Conservation (phyloP, 192 early-diverging fungal genomes). For the Linnemannia schmuckeri region DNA sequence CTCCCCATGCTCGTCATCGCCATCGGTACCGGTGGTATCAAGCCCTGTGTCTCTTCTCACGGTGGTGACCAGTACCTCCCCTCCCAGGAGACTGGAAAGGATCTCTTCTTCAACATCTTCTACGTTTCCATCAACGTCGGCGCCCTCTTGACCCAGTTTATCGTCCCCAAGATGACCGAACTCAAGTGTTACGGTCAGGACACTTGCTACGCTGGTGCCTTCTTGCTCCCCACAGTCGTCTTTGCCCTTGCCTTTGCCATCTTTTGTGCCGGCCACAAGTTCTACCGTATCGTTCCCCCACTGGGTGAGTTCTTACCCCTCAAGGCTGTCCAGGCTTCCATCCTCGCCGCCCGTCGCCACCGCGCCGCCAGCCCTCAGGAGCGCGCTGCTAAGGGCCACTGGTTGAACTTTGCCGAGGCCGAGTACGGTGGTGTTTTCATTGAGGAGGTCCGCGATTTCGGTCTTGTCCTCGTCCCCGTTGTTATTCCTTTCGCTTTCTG, state of each 20-base stretch:
- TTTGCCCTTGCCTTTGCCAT: slow-evolving; percentile 58
- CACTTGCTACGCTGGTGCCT: slow-evolving; percentile 63
- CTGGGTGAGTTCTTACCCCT: slow-evolving; percentile 66
- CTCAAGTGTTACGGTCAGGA: slow-evolving; percentile 50
- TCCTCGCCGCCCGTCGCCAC: slow-evolving; percentile 25
- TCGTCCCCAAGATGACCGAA: slow-evolving; percentile 60
- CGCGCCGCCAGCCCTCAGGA: slow-evolving; percentile 34
- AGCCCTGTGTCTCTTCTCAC: slow-evolving; percentile 61
- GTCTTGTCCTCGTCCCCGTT: slow-evolving; percentile 40
- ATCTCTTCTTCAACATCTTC: slow-evolving; percentile 61
- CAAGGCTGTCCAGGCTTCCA: slow-evolving; percentile 55
- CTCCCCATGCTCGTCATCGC: slow-evolving; percentile 67
- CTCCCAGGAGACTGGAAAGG: slow-evolving; percentile 60
- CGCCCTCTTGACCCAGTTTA: slow-evolving; percentile 62
- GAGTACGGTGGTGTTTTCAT: slow-evolving; percentile 52
- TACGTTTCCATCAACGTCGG: slow-evolving; percentile 73
- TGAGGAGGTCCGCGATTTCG: slow-evolving; percentile 50
- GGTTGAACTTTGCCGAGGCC: slow-evolving; percentile 60
- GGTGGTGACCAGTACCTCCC: slow-evolving; percentile 64
- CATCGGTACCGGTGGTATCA: slow-evolving; percentile 77
- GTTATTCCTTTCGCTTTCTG: slow-evolving; percentile 49
- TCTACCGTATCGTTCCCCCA: slow-evolving; percentile 76
- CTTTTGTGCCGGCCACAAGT: slow-evolving; percentile 64
- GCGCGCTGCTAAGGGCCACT: slow-evolving; percentile 48
- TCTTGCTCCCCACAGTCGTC: slow-evolving; percentile 52